Conservation (phyloP, 75 land plant species). For the Pinus albicaulis region DNA sequence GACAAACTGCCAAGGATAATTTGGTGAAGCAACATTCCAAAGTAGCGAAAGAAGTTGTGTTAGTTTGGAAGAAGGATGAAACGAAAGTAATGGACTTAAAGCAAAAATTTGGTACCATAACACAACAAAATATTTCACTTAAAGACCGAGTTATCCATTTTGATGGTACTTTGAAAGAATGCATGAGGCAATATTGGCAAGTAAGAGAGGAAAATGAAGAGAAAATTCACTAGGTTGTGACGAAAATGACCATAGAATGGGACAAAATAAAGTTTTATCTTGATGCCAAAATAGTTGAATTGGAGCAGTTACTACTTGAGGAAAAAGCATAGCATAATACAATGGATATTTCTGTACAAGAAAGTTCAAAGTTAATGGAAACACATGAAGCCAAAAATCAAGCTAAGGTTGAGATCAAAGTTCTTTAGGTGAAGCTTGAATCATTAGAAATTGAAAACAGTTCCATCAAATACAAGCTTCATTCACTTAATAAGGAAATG, state of each 20-base stretch:
- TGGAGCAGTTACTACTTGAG: conserved; percentile 38
- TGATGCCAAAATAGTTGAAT: conserved; percentile 44
- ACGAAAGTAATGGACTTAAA: conserved; percentile 54
- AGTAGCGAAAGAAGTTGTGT: conserved; percentile 90
- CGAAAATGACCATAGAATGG: conserved; percentile 49
- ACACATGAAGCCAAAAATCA: conserved; percentile 55
- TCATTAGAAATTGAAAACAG: conserved; percentile 58
- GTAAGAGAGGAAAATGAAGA: conserved; percentile 72
- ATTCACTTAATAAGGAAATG: conserved; percentile 42
- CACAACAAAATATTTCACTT: conserved; percentile 44
- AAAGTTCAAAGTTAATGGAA: conserved; percentile 50
- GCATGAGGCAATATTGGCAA: conserved; percentile 76
- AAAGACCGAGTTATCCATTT: conserved; percentile 71
- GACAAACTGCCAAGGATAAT: conserved; percentile 75
- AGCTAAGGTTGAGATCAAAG: conserved; percentile 64
- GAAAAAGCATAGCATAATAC: conserved; percentile 26
- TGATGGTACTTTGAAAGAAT: conserved; percentile 90
- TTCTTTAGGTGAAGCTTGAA: conserved; percentile 38
- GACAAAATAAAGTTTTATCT: conserved; percentile 48
- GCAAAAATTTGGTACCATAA: conserved; percentile 52
- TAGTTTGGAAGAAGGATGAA: conserved; percentile 95
- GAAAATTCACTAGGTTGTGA: conserved; percentile 50
- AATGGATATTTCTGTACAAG: conserved; percentile 24
- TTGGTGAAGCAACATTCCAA: conserved; percentile 78
- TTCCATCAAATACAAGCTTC: conserved; percentile 55